A percentile compares a stretch with the other conserved stretches of the same genome.
Evolutionary conservation across 208 protist species (phyloP).

Genomic region (Leishmania gerbilli): DNA sequence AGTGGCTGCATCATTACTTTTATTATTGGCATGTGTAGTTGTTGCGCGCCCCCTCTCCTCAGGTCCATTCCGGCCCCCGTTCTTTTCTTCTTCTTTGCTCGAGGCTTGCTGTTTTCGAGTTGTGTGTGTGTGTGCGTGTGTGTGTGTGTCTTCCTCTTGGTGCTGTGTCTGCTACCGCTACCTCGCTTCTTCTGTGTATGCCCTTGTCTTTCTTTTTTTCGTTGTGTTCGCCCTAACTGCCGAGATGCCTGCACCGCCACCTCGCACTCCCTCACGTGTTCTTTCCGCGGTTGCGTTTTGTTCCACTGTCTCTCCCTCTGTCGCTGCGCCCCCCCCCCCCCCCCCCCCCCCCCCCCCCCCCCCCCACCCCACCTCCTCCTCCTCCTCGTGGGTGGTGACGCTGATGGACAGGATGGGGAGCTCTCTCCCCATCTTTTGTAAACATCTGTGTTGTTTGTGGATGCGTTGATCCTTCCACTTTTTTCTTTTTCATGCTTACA

Average conservation of each 20-base stretch:
- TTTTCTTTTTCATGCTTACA: not conserved
- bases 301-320: not conserved
- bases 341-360: too few species aligned
- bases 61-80: not conserved
- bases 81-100: constrained; percentile 6
- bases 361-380: not conserved
- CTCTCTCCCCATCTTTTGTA: not conserved
- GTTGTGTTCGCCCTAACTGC: not conserved
- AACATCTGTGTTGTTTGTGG: not conserved
- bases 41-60: not conserved
- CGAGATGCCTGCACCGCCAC: not conserved
- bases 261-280: not conserved
- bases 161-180: not conserved
- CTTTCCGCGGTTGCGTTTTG: not conserved
- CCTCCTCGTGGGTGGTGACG: not conserved
- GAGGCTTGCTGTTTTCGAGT: not conserved
- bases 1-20: not conserved
- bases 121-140: not conserved
- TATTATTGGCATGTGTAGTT: not conserved
- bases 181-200: not conserved
- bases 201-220: not conserved
- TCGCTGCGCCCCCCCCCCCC: not conserved
- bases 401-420: not conserved
- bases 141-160: not conserved
- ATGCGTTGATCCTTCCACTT: not conserved